Base-by-base conservation (phyloP, 306 rosid species). In the Cucumis melo region DNA sequence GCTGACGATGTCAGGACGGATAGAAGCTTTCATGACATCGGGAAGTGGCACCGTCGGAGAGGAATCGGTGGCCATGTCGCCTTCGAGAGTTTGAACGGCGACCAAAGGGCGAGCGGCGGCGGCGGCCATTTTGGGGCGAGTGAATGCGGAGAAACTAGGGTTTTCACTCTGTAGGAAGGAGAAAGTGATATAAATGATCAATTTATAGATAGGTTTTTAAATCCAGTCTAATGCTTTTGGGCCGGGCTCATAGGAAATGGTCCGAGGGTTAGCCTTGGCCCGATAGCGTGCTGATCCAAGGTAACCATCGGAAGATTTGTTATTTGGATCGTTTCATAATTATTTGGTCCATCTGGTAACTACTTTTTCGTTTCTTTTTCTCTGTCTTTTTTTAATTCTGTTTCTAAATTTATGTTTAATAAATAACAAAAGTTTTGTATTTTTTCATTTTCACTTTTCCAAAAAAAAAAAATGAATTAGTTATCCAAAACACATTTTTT, bases 71-170 rank as follows among this genome's bases (percentile, higher is more conserved):
- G 89, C 85, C 87, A 86, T 89, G 83, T 93, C 96, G 15, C 95
- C 97, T 2, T 91, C 98, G 1, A 93, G 74, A 70, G 83, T 2
- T 21, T 91, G 96, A 6, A 93, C 89, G 36, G 89, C 82, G 79
- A 93, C 93, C 8, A 93, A 92, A 0, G 98, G 98, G 0, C 98
- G 95, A 2, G 87, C 91, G 2, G 93, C 97, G 2, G 93, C 97
- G 77, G 91, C 91, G 59, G 92, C 96, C 91, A 86, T 90, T 67
- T 64, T 8, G 13, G 19, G n/a, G 70, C 56, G 42, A 19, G 1
- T 36, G 56, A 11, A 46, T 15, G 21, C 34, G 1, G 56, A n/a
- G 29, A 5, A 27, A 6, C 34, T 85, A 81, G 89, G 91, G 96
- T 77, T 85, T 42, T 42, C 20, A 0, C 73, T 48, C 73, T 48